Evolutionary conservation across 164 flowering plant genomes (phyloP).

Genomic region (Magnolia changhungtana): DNA sequence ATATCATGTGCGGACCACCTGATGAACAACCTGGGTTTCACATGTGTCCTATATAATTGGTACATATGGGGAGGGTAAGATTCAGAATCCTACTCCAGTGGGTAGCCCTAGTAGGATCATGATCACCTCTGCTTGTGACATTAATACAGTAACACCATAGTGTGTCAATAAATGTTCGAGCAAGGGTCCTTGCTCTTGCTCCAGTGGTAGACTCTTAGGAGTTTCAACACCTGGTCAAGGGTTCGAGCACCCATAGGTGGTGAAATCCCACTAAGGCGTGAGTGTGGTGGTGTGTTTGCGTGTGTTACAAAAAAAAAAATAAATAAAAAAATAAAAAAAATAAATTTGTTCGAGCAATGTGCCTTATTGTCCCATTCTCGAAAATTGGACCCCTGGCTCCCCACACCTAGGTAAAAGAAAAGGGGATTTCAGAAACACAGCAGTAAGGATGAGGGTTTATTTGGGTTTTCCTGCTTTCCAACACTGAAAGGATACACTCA

Average conservation of each 20-base stretch:
- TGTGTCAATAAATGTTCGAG: neutral
- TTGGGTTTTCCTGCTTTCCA: neutral
- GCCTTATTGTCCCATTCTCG: constrained; percentile 79
- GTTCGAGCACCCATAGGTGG: too few relatives aligned
- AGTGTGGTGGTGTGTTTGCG: too few relatives aligned
- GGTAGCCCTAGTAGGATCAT: too few relatives aligned
- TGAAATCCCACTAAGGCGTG: too few relatives aligned
- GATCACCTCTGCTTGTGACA: neutral
- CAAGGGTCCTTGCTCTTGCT: too few relatives aligned
- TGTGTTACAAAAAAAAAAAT: too few relatives aligned
- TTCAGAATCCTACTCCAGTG: too few relatives aligned
- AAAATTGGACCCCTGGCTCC: constrained; percentile 81
- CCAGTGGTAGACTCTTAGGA: too few relatives aligned
- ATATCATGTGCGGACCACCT: neutral
- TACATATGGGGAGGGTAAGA: neutral
- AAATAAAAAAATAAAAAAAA: too few relatives aligned
- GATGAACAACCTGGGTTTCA: neutral
- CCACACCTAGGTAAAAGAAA: constrained; percentile 23
- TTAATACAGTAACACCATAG: neutral
- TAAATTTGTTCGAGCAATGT: neutral
- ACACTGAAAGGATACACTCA: neutral
- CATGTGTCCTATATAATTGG: neutral
- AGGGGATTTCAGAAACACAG: neutral
- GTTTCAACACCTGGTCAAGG: too few relatives aligned
- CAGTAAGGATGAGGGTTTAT: neutral